phyloP scores from a whole-genome alignment of 75 land plant genomes.

The Cupressus sempervirens region DNA sequence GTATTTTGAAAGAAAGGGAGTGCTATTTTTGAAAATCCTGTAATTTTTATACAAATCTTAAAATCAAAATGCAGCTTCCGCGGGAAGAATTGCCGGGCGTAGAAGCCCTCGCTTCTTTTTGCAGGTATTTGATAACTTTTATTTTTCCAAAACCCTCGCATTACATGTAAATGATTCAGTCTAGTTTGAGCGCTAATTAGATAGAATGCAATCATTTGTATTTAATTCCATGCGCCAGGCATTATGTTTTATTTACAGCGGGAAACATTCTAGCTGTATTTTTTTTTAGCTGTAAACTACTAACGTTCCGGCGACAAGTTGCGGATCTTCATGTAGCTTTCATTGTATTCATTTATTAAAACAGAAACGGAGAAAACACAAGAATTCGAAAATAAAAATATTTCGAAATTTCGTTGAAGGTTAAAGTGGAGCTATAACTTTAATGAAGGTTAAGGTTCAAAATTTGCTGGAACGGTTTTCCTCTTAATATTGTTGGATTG shows the following conservation, averaged over 20 bases:
- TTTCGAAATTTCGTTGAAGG: neutral
- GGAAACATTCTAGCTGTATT: neutral
- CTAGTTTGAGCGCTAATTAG: neutral
- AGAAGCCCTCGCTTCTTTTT: constrained; percentile 7
- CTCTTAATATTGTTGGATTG: no score
- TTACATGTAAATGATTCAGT: neutral
- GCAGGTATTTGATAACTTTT: neutral
- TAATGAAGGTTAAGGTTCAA: neutral
- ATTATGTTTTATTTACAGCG: neutral
- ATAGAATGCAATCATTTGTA: neutral
- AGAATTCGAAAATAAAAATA: neutral
- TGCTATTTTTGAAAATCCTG: neutral
- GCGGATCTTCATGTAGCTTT: neutral
- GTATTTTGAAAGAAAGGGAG: neutral
- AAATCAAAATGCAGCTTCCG: neutral
- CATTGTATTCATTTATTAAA: neutral
- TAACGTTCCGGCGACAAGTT: neutral
- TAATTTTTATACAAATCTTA: neutral
- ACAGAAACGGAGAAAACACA: neutral
- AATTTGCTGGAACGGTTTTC: neutral
- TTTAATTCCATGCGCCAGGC: neutral
- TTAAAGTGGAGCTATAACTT: neutral
- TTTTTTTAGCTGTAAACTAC: neutral
- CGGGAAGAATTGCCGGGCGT: constrained; percentile 3
- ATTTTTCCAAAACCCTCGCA: neutral